These are phyloP conservation scores for Exophiala sp. DNA, from an alignment of 2,329 filamentous ascomycete genomes.

Conservation along the genomic window DNA sequence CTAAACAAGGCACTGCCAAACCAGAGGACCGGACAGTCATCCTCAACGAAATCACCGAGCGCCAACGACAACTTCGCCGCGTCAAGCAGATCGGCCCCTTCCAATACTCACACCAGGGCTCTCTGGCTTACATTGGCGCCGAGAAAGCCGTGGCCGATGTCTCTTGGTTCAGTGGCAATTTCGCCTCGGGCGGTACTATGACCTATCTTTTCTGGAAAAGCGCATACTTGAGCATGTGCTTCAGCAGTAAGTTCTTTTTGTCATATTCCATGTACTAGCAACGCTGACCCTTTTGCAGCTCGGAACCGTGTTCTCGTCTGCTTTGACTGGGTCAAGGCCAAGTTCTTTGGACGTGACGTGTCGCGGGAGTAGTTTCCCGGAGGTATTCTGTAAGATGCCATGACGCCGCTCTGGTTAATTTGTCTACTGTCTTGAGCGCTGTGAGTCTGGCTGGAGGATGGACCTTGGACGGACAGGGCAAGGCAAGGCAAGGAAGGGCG, in stretches of 20 bases:
- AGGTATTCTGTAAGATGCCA: not conserved
- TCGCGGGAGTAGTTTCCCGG: slow-evolving; percentile 42
- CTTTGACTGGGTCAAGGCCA: slow-evolving; percentile 95
- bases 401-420: not conserved
- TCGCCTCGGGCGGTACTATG: slow-evolving; percentile 86
- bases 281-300: slow-evolving; percentile 49
- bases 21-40: slow-evolving; percentile 56
- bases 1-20: slow-evolving; percentile 64
- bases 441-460: not conserved
- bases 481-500: not conserved
- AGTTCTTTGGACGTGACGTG: slow-evolving; percentile 92
- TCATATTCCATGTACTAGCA: not conserved
- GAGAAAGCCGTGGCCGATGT: slow-evolving; percentile 98
- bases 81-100: slow-evolving; percentile 96
- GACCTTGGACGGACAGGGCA: too few relatives aligned
- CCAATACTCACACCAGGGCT: slow-evolving; percentile 97
- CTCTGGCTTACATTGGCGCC: slow-evolving; percentile 94
- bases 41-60: slow-evolving; percentile 73
- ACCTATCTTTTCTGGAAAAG: slow-evolving; percentile 99
- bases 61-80: slow-evolving; percentile 81
- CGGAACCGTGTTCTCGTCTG: slow-evolving; percentile 91
- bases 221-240: slow-evolving; percentile 99
- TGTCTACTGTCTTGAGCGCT: not conserved
- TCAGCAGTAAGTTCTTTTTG: slow-evolving; percentile 74
- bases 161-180: slow-evolving; percentile 93